phyloP scores from a whole-genome alignment of 257 asterid species.

The Agastache rugosa region DNA sequence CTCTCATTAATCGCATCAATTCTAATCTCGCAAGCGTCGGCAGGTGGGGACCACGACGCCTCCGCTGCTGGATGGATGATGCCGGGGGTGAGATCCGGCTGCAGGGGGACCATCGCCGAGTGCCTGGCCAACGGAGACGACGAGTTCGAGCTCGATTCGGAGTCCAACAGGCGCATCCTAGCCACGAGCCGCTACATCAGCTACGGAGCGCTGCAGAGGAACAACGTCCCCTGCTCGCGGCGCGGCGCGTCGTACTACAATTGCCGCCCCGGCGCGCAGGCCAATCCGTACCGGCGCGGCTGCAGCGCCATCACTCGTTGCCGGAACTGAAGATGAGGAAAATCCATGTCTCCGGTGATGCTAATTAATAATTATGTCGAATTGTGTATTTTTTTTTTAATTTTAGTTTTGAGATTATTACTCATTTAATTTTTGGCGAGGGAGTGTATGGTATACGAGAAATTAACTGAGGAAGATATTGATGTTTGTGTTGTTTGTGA shows the following conservation, averaged over 20 bases:
- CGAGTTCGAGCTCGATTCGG: constrained; percentile 82
- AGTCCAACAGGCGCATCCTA: constrained; percentile 77
- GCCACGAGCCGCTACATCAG: constrained; percentile 73
- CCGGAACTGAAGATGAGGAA: constrained; percentile 54
- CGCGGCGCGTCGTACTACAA: constrained; percentile 96
- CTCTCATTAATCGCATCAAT: constrained; percentile 39
- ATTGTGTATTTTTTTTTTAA: not conserved
- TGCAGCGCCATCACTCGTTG: constrained; percentile 94
- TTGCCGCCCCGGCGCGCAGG: constrained; percentile 91
- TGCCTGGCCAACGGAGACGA: constrained; percentile 58
- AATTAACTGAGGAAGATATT: constrained; percentile 27
- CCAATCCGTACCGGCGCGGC: constrained; percentile 88
- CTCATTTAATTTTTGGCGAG: constrained; percentile 25
- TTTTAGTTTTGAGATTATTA: not conserved
- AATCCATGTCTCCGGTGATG: constrained; percentile 26
- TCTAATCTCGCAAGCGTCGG: constrained; percentile 44
- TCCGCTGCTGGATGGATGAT: constrained; percentile 57
- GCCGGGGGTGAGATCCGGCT: constrained; percentile 64
- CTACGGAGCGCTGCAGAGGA: constrained; percentile 92
- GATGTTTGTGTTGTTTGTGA: constrained; percentile 24
- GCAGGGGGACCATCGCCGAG: constrained; percentile 64
- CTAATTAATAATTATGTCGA: constrained; percentile 11
- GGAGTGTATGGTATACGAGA: constrained; percentile 37
- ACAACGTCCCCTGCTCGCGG: constrained; percentile 86
- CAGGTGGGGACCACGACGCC: constrained; percentile 51